Evolutionary conservation across 2,329 filamentous ascomycete genomes (phyloP).

Genomic region (Arthrobotrys megalospora): DNA sequence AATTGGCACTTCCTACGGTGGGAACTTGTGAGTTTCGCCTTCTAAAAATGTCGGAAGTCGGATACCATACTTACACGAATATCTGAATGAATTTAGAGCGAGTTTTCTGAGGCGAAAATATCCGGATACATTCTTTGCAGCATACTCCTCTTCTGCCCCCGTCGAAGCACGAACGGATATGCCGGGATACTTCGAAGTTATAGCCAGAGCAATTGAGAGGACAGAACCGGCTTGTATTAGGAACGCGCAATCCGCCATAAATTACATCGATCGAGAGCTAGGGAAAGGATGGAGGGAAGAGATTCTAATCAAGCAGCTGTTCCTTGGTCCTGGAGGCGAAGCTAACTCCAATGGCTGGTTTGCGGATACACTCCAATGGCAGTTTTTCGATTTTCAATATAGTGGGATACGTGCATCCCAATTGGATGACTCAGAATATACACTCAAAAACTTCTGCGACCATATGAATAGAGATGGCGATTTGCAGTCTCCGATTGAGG

Average conservation of each 20-base stretch:
- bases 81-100: conserved; percentile 5
- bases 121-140: conserved; percentile 68
- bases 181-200: conserved; percentile 71
- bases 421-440: conserved; percentile 23
- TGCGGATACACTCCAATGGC: conserved; percentile 66
- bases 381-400: conserved; percentile 67
- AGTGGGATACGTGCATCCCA: conserved; percentile 67
- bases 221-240: conserved; percentile 69
- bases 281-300: conserved; percentile 66
- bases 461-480: conserved; percentile 67
- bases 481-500: conserved; percentile 1
- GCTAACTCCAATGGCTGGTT: conserved; percentile 70
- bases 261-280: conserved; percentile 71
- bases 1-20: conserved; percentile 70
- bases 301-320: conserved; percentile 69
- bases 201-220: conserved; percentile 69
- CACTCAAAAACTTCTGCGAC: conserved; percentile 69
- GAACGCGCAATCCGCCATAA: conserved; percentile 68
- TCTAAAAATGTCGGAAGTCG: background rate
- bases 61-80: background rate
- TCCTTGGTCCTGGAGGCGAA: conserved; percentile 70
- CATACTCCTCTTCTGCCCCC: conserved; percentile 68
- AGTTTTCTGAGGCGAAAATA: conserved; percentile 61
- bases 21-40: conserved; percentile 65
- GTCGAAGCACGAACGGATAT: conserved; percentile 71